Base-by-base conservation (phyloP, 2,329 filamentous ascomycete genomes). In the Cadophora sp. region DNA sequence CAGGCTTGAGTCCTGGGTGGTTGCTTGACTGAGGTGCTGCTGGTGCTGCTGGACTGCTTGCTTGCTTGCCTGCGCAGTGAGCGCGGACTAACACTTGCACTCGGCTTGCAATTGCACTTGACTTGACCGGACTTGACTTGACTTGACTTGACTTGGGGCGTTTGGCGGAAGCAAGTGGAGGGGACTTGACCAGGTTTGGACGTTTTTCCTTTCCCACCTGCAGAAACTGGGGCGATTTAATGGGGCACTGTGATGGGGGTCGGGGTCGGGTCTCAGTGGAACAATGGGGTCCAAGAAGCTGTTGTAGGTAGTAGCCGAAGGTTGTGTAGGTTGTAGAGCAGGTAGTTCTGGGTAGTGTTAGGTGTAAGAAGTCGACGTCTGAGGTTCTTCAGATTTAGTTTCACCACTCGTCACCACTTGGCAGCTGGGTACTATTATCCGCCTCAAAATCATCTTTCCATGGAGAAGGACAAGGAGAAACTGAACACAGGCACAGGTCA, bases 131-230 rank as follows among this genome's bases (percentile, higher is more conserved):
- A 20, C 27, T 30, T 3, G 27, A 30, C 27, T 30, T 3, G 27
- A 13, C 14, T 22, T 9, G 11, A 48, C 55, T 59, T 41, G 48
- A 45, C 58, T 48, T 33, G 39, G 36, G 39, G 20, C 4, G 30
- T 45, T 5, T 30, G 36, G 39, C 45, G 36, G 22, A 13, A n/a
- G 11, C 3, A 18, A 48, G 58, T 45, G 27, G 62, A 30, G 22
- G 53, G 55, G 45, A 33, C 67, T 69, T 69, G 61, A 18, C 64
- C 64, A n/a, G 39, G 24, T 58, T 59, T 51, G 64, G 60, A 51
- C 30, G 33, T 16, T 48, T 24, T 43, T 33, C 58, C 58, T 60
- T 45, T 20, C 22, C 58, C 11, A 33, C n/a, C 22, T 47, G 58
- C 39, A 36, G 39, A 48, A 48, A 60, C 41, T n/a, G 27, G 27